Evolutionary conservation across 805 yeast species (phyloP), one percentile per base, ranked within the genome.

Genomic region (Maudiozyma bulderi): DNA sequence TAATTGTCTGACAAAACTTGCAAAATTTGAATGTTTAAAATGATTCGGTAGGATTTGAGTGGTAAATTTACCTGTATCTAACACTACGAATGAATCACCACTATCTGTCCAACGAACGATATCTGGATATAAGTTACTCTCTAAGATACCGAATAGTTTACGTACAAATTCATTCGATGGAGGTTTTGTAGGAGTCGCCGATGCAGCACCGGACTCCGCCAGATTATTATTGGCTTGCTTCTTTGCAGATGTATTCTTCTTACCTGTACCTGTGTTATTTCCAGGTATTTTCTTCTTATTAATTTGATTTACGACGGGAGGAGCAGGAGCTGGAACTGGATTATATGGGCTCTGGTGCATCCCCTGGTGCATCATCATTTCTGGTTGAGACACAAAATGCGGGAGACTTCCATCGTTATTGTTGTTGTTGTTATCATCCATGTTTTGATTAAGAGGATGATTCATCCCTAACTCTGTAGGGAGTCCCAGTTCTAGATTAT

Each of bases 11-110:
- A 91, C 98, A 70, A 91, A 91, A 57, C 90, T 80, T 37, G 98
- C 91, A 69, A 91, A 93, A 69, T 93, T 93, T 50, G 88, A 80
- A 68, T 93, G 99, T 60, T 90, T 91, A 73, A 93, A 93, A 67
- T 91, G 96, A 46, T 82, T 79, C 13, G 98, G 98, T 45, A 93
- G 75, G 11, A 93, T 85, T 46, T 83, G 84, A 54, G 84, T 84
- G 35, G 97, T 87, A 68, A 90, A 90, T 57, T 85, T 95, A 61
- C 85, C 87, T 11, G 95, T 87, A 68, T 93, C 95, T 34, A 86
- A 62, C 35, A 93, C 95, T 41, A 91, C 86, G 66, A 93, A 93
- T 41, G 87, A 78, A 59, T 86, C 90, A 3, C 96, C 96, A n/a
- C 62, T 64, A 31, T 75, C 78, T 1, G 95, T 82, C 98, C 99